phyloP scores from a whole-genome alignment of 805 yeast genomes.

The Kluyveromyces dobzhanskii region DNA sequence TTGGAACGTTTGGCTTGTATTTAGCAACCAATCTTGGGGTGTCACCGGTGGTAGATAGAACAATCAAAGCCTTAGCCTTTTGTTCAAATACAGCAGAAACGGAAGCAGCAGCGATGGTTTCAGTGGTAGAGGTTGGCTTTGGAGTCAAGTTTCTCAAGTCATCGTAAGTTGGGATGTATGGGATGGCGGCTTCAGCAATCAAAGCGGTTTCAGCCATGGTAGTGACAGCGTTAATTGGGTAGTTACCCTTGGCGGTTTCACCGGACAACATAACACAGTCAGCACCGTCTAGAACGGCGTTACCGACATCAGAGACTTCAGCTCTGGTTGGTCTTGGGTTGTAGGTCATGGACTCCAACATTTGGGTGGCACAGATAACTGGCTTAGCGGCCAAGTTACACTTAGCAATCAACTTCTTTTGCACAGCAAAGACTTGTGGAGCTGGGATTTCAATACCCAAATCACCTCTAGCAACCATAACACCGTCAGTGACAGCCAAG shows the following conservation, averaged over 20 bases:
- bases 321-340: constrained; percentile 99
- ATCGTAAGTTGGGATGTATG: constrained; percentile 75
- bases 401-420: constrained; percentile 97
- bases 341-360: constrained; percentile 99
- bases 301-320: constrained; percentile 98
- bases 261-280: constrained; percentile 99
- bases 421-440: constrained; percentile 96
- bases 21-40: constrained; percentile 95
- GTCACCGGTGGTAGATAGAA: constrained; percentile 88
- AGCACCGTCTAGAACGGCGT: constrained; percentile 98
- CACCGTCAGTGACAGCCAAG: constrained; percentile 92
- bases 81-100: constrained; percentile 96
- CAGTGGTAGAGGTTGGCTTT: constrained; percentile 87
- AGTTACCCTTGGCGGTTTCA: constrained; percentile 99
- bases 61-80: constrained; percentile 93
- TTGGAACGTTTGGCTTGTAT: constrained; percentile 96
- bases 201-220: constrained; percentile 98
- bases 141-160: constrained; percentile 81
- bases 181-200: constrained; percentile 94
- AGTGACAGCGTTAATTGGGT: constrained; percentile 94
- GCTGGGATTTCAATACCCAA: constrained; percentile 99
- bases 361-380: constrained; percentile 98
- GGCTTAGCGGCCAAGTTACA: constrained; percentile 99
- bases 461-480: constrained; percentile 99
- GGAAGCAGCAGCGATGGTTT: constrained; percentile 96